These are phyloP conservation scores for Epichloe brachyelytri DNA, from an alignment of 2,329 filamentous ascomycete species.

Conservation along the genomic window DNA sequence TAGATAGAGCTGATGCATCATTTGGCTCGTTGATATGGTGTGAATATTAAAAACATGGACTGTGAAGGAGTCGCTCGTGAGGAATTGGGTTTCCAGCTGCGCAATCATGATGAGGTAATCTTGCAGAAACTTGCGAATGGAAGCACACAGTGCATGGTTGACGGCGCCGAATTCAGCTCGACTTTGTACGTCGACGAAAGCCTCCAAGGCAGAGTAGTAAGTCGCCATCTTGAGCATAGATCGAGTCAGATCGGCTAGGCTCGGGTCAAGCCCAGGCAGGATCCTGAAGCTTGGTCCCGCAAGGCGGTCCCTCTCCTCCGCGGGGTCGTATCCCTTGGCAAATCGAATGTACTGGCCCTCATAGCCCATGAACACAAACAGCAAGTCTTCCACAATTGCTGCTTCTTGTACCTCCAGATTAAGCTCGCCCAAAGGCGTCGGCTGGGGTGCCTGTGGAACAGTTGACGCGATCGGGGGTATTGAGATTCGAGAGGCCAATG, in stretches of 20 bases:
- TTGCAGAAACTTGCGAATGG: constrained; percentile 79
- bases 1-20: constrained; percentile 80
- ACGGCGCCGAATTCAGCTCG: constrained; percentile 86
- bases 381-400: constrained; percentile 74
- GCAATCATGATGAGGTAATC: constrained; percentile 90
- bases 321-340: constrained; percentile 66
- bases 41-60: constrained; percentile 88
- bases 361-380: constrained; percentile 96
- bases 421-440: constrained; percentile 58
- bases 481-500: constrained; percentile 53
- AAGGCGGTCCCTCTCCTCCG: constrained; percentile 74
- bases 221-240: constrained; percentile 92
- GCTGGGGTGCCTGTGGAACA: constrained; percentile 57
- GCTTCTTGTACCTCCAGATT: constrained; percentile 74
- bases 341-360: constrained; percentile 97
- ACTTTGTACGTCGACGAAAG: constrained; percentile 90
- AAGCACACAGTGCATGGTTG: constrained; percentile 92
- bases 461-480: constrained; percentile 62
- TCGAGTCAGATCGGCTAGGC: constrained; percentile 70
- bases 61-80: constrained; percentile 81
- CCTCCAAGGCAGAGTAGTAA: constrained; percentile 81
- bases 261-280: constrained; percentile 75
- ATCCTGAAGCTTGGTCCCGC: constrained; percentile 72
- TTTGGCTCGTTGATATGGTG: constrained; percentile 78
- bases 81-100: constrained; percentile 83